A percentile compares a stretch with the other conserved stretches of the same genome.
phyloP scores from a whole-genome alignment of 192 early-diverging fungal species.

The Podila epigama region DNA sequence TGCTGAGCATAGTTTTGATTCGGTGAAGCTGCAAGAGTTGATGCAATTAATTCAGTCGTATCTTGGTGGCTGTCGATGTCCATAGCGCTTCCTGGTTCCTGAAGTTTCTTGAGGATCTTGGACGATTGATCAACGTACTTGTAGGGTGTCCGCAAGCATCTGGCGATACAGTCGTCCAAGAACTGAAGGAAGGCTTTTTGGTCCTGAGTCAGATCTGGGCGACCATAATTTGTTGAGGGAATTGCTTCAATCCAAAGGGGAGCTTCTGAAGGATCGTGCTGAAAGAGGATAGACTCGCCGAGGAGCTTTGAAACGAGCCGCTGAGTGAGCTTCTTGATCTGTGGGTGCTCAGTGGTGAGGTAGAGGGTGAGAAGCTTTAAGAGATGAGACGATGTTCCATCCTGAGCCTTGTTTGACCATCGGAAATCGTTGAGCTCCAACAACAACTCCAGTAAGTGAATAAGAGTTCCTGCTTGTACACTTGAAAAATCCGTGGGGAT shows the following conservation, averaged over 20 bases:
- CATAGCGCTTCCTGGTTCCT: constrained; percentile 17
- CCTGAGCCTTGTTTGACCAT: constrained; percentile 69
- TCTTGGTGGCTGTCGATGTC: constrained; percentile 10
- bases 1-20: constrained; percentile 37
- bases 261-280: constrained; percentile 62
- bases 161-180: constrained; percentile 69
- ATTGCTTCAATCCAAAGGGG: constrained; percentile 66
- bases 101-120: constrained; percentile 51
- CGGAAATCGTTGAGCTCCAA: constrained; percentile 67
- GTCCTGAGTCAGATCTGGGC: constrained; percentile 25
- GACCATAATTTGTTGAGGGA: constrained; percentile 39
- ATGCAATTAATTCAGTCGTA: constrained; percentile 6
- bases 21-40: constrained; percentile 5
- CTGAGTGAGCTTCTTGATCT: constrained; percentile 52
- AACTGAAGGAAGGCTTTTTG: constrained; percentile 61
- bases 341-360: constrained; percentile 53
- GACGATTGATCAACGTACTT: constrained; percentile 66
- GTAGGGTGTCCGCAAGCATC: constrained; percentile 65
- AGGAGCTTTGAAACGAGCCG: constrained; percentile 57
- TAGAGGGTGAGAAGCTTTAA: constrained; percentile 60
- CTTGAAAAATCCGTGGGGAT: constrained; percentile 68
- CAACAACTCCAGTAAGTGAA: constrained; percentile 70
- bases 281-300: constrained; percentile 64
- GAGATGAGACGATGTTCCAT: constrained; percentile 60
- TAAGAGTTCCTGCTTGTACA: constrained; percentile 58